Base-by-base conservation (phyloP, 352 stramenopile species). In the Pythium brachiatum region DNA sequence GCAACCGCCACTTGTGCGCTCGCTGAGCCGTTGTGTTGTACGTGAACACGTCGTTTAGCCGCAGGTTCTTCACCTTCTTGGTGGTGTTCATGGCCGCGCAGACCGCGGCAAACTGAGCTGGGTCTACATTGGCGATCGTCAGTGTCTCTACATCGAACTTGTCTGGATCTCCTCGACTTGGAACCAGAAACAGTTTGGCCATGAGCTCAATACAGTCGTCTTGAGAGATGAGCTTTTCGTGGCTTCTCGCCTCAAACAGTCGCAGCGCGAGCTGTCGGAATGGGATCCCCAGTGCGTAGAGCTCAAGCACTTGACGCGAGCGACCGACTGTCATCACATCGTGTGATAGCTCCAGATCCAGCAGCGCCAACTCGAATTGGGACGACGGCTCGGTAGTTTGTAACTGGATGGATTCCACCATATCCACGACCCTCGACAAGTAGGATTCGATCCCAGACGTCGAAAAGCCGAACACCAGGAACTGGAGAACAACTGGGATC, bases 391-490 rank as follows among this genome's bases (percentile, higher is more conserved):
- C 9, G 21, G 9, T 6, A 2, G 3, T 41, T 23, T 41, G 18
- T 18, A 27, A 3, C 8, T 53, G 39, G 6, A 66, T 36, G 6
- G 41, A 31, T 9, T 32, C 43, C 6, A 66, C 60, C 52, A 66
- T 60, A 5, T 44, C 44, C 13, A 66, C 53, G 1, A 48, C 41
- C 8, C 27, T 61, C 12, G 38, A 53, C 43, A 66, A n/a, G 32
- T 66, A 66, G 15, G 26, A 13, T 34, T 57, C 20, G 18, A 66
- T 46, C 11, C 34, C 23, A 2, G 16, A 23, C 2, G 31, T 61
- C 21, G 60, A 52, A 41, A 66, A 34, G 23, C 60, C 60, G 47
- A 66, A 57, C 38, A 66, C 43, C 8, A 66, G 32, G 23, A 66
- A 66, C 39, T 61, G 52, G 15, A 66, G 43, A 15, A 53, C 39